phyloP scores from a whole-genome alignment of 345 rosid genomes.

The Populus alba region DNA sequence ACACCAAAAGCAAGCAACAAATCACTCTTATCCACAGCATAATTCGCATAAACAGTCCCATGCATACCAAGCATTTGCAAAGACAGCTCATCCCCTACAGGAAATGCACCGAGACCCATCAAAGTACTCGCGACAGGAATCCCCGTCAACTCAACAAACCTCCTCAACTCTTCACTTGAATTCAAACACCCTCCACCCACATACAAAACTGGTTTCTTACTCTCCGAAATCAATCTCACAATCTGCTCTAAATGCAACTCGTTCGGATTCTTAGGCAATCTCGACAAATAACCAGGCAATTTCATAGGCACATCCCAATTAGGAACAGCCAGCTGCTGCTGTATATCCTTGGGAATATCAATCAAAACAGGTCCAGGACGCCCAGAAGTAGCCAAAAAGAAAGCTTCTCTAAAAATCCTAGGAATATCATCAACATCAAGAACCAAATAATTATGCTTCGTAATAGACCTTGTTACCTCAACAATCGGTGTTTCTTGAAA shows the following conservation, averaged over 20 bases:
- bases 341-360: slow-evolving; percentile 92
- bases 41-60: slow-evolving; percentile 89
- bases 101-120: slow-evolving; percentile 91
- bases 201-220: slow-evolving; percentile 87
- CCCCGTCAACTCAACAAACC: slow-evolving; percentile 81
- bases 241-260: slow-evolving; percentile 65
- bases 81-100: slow-evolving; percentile 59
- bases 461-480: slow-evolving; percentile 88
- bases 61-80: slow-evolving; percentile 98
- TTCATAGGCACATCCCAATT: slow-evolving; percentile 57
- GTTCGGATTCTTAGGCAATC: slow-evolving; percentile 68
- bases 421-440: slow-evolving; percentile 89
- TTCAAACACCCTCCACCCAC: slow-evolving; percentile 98
- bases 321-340: slow-evolving; percentile 84
- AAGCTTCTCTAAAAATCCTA: slow-evolving; percentile 75
- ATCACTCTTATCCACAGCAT: slow-evolving; percentile 86
- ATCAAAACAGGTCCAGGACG: slow-evolving; percentile 93
- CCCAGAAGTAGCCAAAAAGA: slow-evolving; percentile 78
- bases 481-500: slow-evolving; percentile 92
- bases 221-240: slow-evolving; percentile 69
- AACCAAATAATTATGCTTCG: slow-evolving; percentile 84
- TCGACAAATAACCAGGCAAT: slow-evolving; percentile 70
- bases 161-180: slow-evolving; percentile 74
- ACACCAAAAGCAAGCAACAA: slow-evolving; percentile 91
- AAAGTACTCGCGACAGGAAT: slow-evolving; percentile 95